Conservation (phyloP, 192 early-diverging fungal genomes). For the Coemansia sp. region DNA sequence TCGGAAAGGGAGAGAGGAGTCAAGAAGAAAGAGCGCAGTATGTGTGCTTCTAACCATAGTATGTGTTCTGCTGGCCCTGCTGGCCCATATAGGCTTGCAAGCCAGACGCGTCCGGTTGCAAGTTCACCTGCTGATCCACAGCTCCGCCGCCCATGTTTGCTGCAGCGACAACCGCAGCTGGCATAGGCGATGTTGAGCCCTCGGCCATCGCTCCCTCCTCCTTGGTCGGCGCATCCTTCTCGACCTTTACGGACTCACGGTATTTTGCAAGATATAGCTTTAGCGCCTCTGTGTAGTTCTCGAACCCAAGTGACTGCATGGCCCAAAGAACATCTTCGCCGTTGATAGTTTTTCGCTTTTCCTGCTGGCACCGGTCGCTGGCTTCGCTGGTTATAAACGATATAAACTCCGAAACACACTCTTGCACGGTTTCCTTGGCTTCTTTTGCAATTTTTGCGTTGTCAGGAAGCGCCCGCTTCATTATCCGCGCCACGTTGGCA, state of each 20-base stretch:
- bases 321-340: constrained; percentile 99
- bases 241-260: constrained; percentile 63
- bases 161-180: constrained; percentile 20
- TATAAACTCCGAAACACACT: constrained; percentile 99
- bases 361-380: constrained; percentile 87
- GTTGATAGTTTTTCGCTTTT: constrained; percentile 97
- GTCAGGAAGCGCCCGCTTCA: constrained; percentile 95
- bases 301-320: constrained; percentile 96
- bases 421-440: constrained; percentile 94
- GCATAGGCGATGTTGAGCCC: constrained; percentile 21
- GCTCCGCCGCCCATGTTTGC: constrained; percentile 15
- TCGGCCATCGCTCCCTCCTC: constrained; percentile 24
- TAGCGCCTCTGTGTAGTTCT: constrained; percentile 89
- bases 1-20: too few species aligned
- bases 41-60: constrained; percentile 32
- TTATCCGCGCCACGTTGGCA: constrained; percentile 94
- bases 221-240: constrained; percentile 40
- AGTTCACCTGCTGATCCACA: constrained; percentile 29
- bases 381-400: constrained; percentile 98
- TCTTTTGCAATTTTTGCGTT: constrained; percentile 99
- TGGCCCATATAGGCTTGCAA: constrained; percentile 50
- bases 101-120: constrained; percentile 28
- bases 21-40: neutral
- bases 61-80: constrained; percentile 42
- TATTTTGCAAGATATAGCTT: constrained; percentile 90